Evolutionary conservation across 1,284 basidiomycete species (phyloP), one percentile per base, ranked within the genome.

Genomic region (Phlebopus sp.): DNA sequence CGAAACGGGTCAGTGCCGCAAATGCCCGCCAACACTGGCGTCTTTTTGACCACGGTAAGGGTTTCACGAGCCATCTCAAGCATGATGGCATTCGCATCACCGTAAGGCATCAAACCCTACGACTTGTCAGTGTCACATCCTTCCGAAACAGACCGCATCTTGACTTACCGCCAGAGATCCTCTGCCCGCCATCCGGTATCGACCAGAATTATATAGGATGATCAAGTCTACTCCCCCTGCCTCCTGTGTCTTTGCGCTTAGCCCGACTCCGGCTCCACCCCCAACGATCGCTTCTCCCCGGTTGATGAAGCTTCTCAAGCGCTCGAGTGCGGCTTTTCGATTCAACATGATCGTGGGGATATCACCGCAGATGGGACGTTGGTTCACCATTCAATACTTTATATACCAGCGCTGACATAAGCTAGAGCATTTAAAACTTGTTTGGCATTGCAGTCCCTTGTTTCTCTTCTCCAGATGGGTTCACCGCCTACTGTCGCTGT

Each of bases 21-120:
- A 40, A 64, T 44, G 6, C 62, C 64, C 7, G 60, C 62, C 5
- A 64, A 45, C 36, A 63, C 64, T 2, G 57, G 51, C 10, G 57
- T 65, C 31, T 59, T 36, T 46, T 60, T 59, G 19, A 65, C 63
- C 29, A 61, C 46, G 0, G 64, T 64, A 46, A 67, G 40, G 5
- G 49, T 53, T 43, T 66, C 61, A 35, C 52, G 53, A 7, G 55
- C 61, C 62, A 67, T 65, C 23, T 65, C 63, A 6, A 66, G 44
- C 53, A 67, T 53, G 47, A 62, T 60, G 14, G 44, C 55, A 38
- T 67, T 67, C 3, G 59, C 62, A 39, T 67, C 60, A 17, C 65
- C 62, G n/a, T 62, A 66, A 17, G 63, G 62, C 61, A 63, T 62
- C 34, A 62, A 47, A 30, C 61, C 64, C 51, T 65, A 30, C n/a